Conservation (phyloP, 1,284 basidiomycete species). For the Neolentinus lepideus region DNA sequence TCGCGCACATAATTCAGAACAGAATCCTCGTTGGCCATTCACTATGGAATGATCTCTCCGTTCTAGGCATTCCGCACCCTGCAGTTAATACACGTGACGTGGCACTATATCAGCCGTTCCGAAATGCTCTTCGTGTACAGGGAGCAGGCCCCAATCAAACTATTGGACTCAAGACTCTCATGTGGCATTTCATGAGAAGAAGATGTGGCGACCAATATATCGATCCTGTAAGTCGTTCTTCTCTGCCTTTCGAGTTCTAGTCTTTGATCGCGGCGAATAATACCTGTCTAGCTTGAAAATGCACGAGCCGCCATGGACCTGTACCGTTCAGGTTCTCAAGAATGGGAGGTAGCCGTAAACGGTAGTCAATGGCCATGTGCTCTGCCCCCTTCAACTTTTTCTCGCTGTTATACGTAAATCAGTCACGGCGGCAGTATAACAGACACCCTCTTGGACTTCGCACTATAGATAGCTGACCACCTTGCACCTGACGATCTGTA, state of each 20-base stretch:
- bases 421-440: neutral
- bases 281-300: slow-evolving; percentile 56
- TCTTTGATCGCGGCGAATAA: neutral
- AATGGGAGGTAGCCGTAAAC: slow-evolving; percentile 61
- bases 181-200: slow-evolving; percentile 74
- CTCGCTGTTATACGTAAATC: slow-evolving; percentile 61
- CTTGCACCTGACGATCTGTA: too few species aligned
- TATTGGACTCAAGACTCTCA: slow-evolving; percentile 66
- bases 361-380: slow-evolving; percentile 65
- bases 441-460: too few species aligned
- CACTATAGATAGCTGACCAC: too few species aligned
- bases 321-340: slow-evolving; percentile 57
- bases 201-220: slow-evolving; percentile 63
- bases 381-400: slow-evolving; percentile 71
- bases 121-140: slow-evolving; percentile 45
- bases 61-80: slow-evolving; percentile 75
- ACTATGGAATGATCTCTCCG: slow-evolving; percentile 77
- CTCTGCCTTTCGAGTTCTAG: slow-evolving; percentile 1
- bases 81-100: slow-evolving; percentile 78
- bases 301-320: slow-evolving; percentile 70
- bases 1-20: slow-evolving; percentile 55
- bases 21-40: slow-evolving; percentile 69
- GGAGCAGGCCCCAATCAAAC: slow-evolving; percentile 45
- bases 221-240: slow-evolving; percentile 49
- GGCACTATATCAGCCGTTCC: slow-evolving; percentile 72